A percentile compares a stretch with the other conserved stretches of the same genome.
phyloP scores from a whole-genome alignment of 139 green algal genomes.

The Chlorella sp. region DNA sequence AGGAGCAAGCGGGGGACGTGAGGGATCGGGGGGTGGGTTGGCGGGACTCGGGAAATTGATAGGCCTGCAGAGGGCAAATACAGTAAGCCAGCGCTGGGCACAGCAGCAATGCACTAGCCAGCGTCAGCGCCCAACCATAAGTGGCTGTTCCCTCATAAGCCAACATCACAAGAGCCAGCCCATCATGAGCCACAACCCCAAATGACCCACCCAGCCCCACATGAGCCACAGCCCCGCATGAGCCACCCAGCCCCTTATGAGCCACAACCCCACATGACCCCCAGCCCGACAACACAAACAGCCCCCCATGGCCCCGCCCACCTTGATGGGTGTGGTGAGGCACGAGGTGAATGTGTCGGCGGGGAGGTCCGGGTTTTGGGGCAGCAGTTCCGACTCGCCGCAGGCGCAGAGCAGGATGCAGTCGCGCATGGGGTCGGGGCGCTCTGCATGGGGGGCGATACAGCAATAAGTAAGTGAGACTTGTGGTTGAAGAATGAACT shows the following conservation, averaged over 20 bases:
- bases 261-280: not conserved
- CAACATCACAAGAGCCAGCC: not conserved
- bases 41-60: no score
- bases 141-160: not conserved
- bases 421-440: constrained; percentile 64
- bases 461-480: no score
- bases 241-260: no score
- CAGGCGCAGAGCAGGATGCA: constrained; percentile 95
- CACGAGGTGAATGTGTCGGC: constrained; percentile 98
- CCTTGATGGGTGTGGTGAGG: constrained; percentile 98
- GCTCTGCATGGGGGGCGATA: not conserved
- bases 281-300: not conserved
- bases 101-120: no score
- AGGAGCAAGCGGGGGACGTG: not conserved
- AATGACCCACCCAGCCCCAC: not conserved
- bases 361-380: constrained; percentile 90
- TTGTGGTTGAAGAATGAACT: no score
- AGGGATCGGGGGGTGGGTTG: not conserved
- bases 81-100: no score
- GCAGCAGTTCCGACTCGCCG: constrained; percentile 87
- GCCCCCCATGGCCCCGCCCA: constrained; percentile 7
- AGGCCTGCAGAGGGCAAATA: no score
- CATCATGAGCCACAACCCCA: not conserved
- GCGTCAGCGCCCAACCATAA: no score
- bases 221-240: no score